Conservation (phyloP, 805 yeast genomes). For the Cyberlindnera mississippiensis region DNA sequence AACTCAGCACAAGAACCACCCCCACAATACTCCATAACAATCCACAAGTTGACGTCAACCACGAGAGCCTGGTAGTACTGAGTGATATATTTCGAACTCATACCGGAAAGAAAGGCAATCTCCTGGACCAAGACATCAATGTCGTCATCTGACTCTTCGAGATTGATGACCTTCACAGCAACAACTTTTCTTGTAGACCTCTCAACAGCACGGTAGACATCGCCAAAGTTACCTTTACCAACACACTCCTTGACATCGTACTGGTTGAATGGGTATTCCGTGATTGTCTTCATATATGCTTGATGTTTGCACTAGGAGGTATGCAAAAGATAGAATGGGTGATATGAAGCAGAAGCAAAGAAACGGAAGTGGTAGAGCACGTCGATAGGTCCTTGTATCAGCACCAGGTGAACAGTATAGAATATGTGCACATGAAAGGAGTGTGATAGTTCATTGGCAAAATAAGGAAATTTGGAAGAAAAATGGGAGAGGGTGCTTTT, state of each 20-base stretch:
- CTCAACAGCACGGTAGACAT: constrained; percentile 61
- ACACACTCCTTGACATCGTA: constrained; percentile 50
- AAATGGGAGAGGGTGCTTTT: background rate
- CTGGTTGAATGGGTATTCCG: constrained; percentile 23
- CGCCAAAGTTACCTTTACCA: constrained; percentile 86
- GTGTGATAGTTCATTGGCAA: too few relatives aligned
- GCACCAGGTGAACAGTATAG: too few relatives aligned
- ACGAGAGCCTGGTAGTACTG: constrained; percentile 60
- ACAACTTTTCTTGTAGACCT: constrained; percentile 40
- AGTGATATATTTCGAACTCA: constrained; percentile 62
- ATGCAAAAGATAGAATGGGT: background rate
- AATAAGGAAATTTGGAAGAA: background rate
- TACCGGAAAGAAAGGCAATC: constrained; percentile 64
- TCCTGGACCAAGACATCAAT: constrained; percentile 70
- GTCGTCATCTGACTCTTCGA: constrained; percentile 78
- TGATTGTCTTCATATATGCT: background rate
- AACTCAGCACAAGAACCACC: constrained; percentile 89
- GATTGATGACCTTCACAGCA: constrained; percentile 83
- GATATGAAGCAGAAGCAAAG: background rate
- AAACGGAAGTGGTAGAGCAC: background rate
- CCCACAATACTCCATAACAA: constrained; percentile 92
- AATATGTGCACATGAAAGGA: too few relatives aligned
- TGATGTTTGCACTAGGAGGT: background rate
- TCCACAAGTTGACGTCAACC: constrained; percentile 70
- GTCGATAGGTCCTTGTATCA: background rate